Percentiles rank a stretch among this genome's conserved stretches.
These are phyloP conservation scores for Cyberlindnera petersonii DNA, from an alignment of 805 yeast genomes.

Conservation along the genomic window DNA sequence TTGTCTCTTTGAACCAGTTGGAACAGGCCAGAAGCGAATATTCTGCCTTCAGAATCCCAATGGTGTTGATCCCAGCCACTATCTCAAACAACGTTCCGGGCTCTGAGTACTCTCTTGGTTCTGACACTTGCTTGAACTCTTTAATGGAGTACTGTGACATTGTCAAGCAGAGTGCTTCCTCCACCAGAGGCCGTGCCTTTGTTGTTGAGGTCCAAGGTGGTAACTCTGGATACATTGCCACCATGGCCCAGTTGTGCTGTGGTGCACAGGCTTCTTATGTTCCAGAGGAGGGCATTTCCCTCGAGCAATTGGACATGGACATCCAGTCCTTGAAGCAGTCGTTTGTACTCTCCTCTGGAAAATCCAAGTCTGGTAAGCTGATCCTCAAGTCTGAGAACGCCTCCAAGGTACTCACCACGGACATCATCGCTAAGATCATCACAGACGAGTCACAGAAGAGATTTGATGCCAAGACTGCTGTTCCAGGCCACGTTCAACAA, in stretches of 20 bases:
- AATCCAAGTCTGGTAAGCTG: slow-evolving; percentile 43
- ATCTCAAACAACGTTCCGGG: slow-evolving; percentile 98
- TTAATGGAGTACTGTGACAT: slow-evolving; percentile 92
- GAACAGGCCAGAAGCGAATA: slow-evolving; percentile 70
- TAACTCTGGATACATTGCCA: slow-evolving; percentile 88
- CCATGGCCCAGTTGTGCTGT: slow-evolving; percentile 64
- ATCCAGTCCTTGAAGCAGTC: slow-evolving; percentile 43
- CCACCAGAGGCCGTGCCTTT: slow-evolving; percentile 89
- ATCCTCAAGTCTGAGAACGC: slow-evolving; percentile 76
- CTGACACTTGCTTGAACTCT: slow-evolving; percentile 92
- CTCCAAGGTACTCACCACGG: slow-evolving; percentile 78
- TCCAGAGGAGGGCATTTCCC: slow-evolving; percentile 67
- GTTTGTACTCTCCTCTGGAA: slow-evolving; percentile 62
- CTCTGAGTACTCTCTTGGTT: slow-evolving; percentile 90
- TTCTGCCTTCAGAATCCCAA: slow-evolving; percentile 92
- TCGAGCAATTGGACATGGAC: slow-evolving; percentile 62
- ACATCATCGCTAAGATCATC: slow-evolving; percentile 77
- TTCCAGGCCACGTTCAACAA: slow-evolving; percentile 98
- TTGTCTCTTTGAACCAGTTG: slow-evolving; percentile 74
- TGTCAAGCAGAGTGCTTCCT: slow-evolving; percentile 90
- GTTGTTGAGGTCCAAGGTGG: slow-evolving; percentile 99
- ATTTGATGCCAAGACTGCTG: slow-evolving; percentile 90
- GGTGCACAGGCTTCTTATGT: slow-evolving; percentile 52
- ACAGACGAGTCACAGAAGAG: slow-evolving; percentile 69
- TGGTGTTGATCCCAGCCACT: slow-evolving; percentile 92